A percentile compares a stretch with the other conserved stretches of the same genome.
Conservation (phyloP, 2,329 filamentous ascomycete species). For the Dactylellina cionopaga region DNA sequence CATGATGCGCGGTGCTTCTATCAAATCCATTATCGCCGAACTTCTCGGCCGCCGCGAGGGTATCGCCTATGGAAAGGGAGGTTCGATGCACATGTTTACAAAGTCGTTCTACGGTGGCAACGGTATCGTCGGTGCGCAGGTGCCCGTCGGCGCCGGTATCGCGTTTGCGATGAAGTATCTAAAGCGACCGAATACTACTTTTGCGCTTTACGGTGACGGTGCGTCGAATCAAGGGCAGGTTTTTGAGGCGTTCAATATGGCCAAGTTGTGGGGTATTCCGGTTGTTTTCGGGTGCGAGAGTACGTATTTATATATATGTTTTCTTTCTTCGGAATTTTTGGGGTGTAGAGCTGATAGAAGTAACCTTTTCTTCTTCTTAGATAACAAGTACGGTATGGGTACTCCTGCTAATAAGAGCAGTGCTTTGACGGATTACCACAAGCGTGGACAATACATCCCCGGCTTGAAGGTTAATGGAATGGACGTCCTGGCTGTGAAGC, state of each 20-base stretch:
- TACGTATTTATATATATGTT: slow-evolving; percentile 64
- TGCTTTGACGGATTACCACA: slow-evolving; percentile 99
- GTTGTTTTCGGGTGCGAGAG: slow-evolving; percentile 98
- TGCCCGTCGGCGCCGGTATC: slow-evolving; percentile 94
- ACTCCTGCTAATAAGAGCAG: slow-evolving; percentile 93
- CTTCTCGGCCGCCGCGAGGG: slow-evolving; percentile 93
- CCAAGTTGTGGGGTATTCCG: slow-evolving; percentile 97
- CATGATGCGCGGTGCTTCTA: slow-evolving; percentile 89
- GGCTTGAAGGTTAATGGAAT: slow-evolving; percentile 99
- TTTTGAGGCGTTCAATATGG: slow-evolving; percentile 99
- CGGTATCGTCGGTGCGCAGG: slow-evolving; percentile 98
- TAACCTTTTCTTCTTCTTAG: slow-evolving; percentile 64
- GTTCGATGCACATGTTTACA: slow-evolving; percentile 99
- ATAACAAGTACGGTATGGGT: slow-evolving; percentile 99
- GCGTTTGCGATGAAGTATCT: slow-evolving; percentile 97
- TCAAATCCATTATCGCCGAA: slow-evolving; percentile 95
- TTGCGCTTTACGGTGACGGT: slow-evolving; percentile 96
- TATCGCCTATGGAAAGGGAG: slow-evolving; percentile 98
- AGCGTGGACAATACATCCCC: slow-evolving; percentile 99
- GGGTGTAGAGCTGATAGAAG: neutral
- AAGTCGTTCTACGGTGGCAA: slow-evolving; percentile 98
- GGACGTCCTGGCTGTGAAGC: slow-evolving; percentile 98
- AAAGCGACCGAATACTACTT: slow-evolving; percentile 82
- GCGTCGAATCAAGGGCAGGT: slow-evolving; percentile 99
- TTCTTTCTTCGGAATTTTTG: neutral